A percentile compares a stretch with the other conserved stretches of the same genome.
Conservation (phyloP, 805 yeast genomes). For the Candida fluviatilis region DNA sequence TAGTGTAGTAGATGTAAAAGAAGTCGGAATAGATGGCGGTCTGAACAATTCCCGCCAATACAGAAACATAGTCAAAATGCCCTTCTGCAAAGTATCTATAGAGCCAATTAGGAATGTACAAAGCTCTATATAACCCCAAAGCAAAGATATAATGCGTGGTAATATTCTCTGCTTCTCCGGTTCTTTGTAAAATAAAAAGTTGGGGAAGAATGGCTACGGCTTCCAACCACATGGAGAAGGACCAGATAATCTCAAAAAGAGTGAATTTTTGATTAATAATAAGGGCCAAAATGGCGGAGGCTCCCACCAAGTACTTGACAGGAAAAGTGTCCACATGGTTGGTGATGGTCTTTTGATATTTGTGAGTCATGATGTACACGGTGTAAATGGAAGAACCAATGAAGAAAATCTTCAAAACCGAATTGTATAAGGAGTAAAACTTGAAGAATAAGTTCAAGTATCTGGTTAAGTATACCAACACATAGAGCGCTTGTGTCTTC, state of each 20-base stretch:
- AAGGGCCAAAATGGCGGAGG: constrained; percentile 50
- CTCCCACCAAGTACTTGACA: constrained; percentile 63
- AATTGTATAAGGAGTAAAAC: constrained; percentile 67
- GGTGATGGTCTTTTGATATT: constrained; percentile 56
- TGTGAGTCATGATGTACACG: constrained; percentile 61
- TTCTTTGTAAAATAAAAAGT: constrained; percentile 80
- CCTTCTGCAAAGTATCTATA: constrained; percentile 72
- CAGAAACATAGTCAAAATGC: constrained; percentile 63
- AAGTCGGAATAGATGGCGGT: constrained; percentile 90
- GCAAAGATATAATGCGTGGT: constrained; percentile 94
- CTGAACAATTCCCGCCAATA: constrained; percentile 80
- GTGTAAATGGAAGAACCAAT: constrained; percentile 72
- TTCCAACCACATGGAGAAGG: constrained; percentile 90
- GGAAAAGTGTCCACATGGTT: constrained; percentile 70
- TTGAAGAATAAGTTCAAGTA: constrained; percentile 42
- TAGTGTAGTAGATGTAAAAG: constrained; percentile 81
- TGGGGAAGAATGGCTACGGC: constrained; percentile 91
- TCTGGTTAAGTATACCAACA: constrained; percentile 34
- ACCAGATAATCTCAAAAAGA: constrained; percentile 68
- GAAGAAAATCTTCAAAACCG: constrained; percentile 77
- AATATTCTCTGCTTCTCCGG: constrained; percentile 82
- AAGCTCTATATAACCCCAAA: constrained; percentile 81
- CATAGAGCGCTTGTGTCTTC: constrained; percentile 82
- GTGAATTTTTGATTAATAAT: constrained; percentile 66
- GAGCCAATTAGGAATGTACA: constrained; percentile 93